Base-by-base conservation (phyloP, 305 asterid species). In the Fraxinus paxiana region DNA sequence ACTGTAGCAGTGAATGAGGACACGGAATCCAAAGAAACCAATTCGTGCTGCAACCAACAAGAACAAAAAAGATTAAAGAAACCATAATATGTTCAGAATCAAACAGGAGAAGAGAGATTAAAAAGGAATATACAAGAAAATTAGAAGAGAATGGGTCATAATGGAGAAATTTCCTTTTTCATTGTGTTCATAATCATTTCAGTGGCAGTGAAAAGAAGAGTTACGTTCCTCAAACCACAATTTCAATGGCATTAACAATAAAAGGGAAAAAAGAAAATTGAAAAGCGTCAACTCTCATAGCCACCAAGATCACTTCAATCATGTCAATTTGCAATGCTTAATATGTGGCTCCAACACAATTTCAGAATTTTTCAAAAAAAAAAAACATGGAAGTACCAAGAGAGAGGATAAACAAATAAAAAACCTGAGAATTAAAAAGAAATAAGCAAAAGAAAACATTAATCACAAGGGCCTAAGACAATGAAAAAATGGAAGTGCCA, bases 11-110 rank as follows among this genome's bases (percentile, higher is more conserved):
- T 79, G 63, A 85, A 82, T 5, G 90, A 88, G 31, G 84, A 82
- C 74, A 67, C 85, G 1, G 81, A 48, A 15, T 76, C 26, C 48
- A 3, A 37, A 18, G 87, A 67, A 54, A 88, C 78, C 28, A 75
- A 83, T 81, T 89, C 79, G 77, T 89, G 92, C 92, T 89, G 92
- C 84, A 79, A 38, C 6, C 43, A 71, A 48, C 46, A 67, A 67
- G 20, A 67, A 26, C 38, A 67, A 28, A 2, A 67, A 20, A 28
- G 38, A 28, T 67, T 28, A 67, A 12, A 28, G 72, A 67, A 67
- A 30, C 20, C 43, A 43, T 22, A 20, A n/a, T 34, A 34, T 24
- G 70, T 18, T 67, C 20, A 13, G 73, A 67, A 67, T 28, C 17
- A 12, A 28, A 12, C 8, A 4, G 8, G 33, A 17, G 30, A 22